These are phyloP conservation scores for Ampelomyces quisqualis DNA, from an alignment of 2,329 filamentous ascomycete genomes.

Conservation along the genomic window DNA sequence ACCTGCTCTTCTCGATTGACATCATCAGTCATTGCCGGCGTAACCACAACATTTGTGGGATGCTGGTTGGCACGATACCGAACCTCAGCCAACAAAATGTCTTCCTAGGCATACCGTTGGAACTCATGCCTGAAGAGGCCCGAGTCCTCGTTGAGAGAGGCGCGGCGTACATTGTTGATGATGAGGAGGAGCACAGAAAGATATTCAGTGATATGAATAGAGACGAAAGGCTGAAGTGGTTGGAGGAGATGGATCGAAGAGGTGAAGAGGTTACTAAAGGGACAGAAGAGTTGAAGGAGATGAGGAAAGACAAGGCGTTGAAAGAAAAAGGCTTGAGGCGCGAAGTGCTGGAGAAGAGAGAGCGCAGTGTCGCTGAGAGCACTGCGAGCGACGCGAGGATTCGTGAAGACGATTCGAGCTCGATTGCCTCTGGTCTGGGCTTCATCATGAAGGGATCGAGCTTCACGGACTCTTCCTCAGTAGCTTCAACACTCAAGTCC, in stretches of 20 bases:
- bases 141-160: conserved; percentile 74
- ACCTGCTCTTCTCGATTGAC: conserved; percentile 86
- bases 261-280: conserved; percentile 53
- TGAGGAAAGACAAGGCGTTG: conserved; percentile 52
- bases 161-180: conserved; percentile 78
- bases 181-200: conserved; percentile 67
- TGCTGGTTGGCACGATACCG: conserved; percentile 82
- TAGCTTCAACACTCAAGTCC: conserved; percentile 1
- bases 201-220: conserved; percentile 61
- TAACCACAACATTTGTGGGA: conserved; percentile 79
- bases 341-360: conserved; percentile 10
- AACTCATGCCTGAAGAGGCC: conserved; percentile 89
- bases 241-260: conserved; percentile 58
- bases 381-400: conserved; percentile 14
- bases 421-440: conserved; percentile 22
- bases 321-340: conserved; percentile 49
- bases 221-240: conserved; percentile 62
- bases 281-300: conserved; percentile 51
- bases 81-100: conserved; percentile 94
- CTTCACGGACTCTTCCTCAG: conserved; percentile 11
- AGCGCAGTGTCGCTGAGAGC: conserved; percentile 14
- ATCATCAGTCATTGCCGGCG: conserved; percentile 76
- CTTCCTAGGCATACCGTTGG: conserved; percentile 83
- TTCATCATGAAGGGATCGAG: conserved; percentile 31
- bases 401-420: conserved; percentile 10